These are phyloP conservation scores for Yarrowia bubula DNA, from an alignment of 805 yeast species.

Conservation along the genomic window DNA sequence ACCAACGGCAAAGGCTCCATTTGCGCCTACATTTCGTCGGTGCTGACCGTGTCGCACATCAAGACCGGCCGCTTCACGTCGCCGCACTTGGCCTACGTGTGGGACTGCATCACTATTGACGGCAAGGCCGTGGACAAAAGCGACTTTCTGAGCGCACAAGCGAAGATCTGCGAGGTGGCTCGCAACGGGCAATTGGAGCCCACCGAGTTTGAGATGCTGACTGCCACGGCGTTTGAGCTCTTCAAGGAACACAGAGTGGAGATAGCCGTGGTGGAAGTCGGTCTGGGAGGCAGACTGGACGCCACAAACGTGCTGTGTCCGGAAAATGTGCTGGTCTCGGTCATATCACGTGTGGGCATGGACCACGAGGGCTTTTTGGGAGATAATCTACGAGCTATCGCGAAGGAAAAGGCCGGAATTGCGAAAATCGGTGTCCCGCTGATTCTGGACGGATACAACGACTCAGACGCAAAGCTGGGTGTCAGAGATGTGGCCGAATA, in stretches of 20 bases:
- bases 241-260: conserved; percentile 61
- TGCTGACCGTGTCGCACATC: conserved; percentile 50
- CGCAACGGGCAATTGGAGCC: conserved; percentile 42
- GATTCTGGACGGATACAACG: conserved; percentile 72
- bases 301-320: conserved; percentile 68
- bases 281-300: conserved; percentile 86
- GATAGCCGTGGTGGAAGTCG: conserved; percentile 87
- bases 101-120: conserved; percentile 73
- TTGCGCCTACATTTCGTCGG: conserved; percentile 72
- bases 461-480: conserved; percentile 48
- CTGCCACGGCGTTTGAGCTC: conserved; percentile 80
- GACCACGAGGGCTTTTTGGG: conserved; percentile 86
- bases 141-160: conserved; percentile 39
- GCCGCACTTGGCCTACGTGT: conserved; percentile 73
- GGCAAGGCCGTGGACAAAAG: conserved; percentile 55
- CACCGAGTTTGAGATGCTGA: conserved; percentile 82
- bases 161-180: neutral
- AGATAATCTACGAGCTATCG: conserved; percentile 59
- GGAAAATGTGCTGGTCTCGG: conserved; percentile 57
- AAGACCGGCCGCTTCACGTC: conserved; percentile 80
- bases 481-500: conserved; percentile 44
- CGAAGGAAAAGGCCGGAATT: conserved; percentile 83
- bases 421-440: conserved; percentile 60
- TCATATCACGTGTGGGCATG: conserved; percentile 77
- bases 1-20: conserved; percentile 97